Evolutionary conservation across 129 eudicot species (phyloP).

Genomic region (Artemisia argyi): DNA sequence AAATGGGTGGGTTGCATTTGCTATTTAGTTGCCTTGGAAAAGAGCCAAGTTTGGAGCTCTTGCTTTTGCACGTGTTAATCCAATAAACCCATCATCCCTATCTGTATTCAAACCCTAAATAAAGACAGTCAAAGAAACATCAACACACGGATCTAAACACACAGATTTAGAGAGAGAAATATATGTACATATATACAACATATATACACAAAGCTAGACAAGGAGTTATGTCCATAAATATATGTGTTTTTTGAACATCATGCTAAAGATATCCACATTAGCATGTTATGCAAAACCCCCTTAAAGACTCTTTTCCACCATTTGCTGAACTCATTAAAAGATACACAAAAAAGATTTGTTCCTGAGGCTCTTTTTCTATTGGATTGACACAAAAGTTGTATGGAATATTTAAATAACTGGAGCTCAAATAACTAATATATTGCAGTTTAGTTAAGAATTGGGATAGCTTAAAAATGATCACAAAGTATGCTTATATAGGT

Average conservation of each 20-base stretch:
- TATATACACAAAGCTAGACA: constrained; percentile 18
- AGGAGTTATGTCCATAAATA: constrained; percentile 35
- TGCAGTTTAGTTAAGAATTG: background rate
- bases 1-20: constrained; percentile 31
- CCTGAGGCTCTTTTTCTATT: background rate
- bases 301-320: constrained; percentile 25
- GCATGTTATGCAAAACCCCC: constrained; percentile 18
- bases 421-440: background rate
- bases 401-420: background rate
- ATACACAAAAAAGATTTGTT: constrained; percentile 13
- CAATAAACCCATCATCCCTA: constrained; percentile 16
- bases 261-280: constrained; percentile 26
- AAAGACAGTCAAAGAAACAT: constrained; percentile 33
- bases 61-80: constrained; percentile 56
- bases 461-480: constrained; percentile 14
- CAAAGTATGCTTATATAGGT: background rate
- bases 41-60: constrained; percentile 43
- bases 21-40: constrained; percentile 43
- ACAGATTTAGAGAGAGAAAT: background rate
- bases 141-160: background rate
- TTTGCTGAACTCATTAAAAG: constrained; percentile 15
- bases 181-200: background rate
- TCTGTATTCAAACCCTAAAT: constrained; percentile 34
- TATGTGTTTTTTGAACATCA: constrained; percentile 23
- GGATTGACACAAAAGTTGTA: background rate